Evolutionary conservation across 257 asterid genomes (phyloP).

Genomic region (Przewalskia tangutica): DNA sequence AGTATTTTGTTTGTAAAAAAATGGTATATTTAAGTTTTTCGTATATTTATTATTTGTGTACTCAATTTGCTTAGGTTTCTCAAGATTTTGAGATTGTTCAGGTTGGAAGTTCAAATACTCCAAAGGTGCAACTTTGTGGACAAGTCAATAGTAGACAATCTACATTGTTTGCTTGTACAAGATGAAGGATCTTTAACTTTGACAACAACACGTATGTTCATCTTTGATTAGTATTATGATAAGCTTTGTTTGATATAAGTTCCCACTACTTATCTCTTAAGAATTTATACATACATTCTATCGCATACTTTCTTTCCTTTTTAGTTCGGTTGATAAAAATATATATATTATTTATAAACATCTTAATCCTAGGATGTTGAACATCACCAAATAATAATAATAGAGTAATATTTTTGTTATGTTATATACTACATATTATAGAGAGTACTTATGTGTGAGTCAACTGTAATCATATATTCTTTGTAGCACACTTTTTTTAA

Average conservation of each 20-base stretch:
- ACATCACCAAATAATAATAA: too few relatives aligned
- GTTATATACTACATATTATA: too few relatives aligned
- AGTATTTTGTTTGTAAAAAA: not conserved
- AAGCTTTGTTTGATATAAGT: not conserved
- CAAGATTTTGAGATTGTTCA: not conserved
- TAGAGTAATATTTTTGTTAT: too few relatives aligned
- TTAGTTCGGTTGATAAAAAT: too few relatives aligned
- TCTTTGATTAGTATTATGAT: not conserved
- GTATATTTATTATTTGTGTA: not conserved
- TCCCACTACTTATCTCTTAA: too few relatives aligned
- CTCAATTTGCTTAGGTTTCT: not conserved
- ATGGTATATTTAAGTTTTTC: not conserved
- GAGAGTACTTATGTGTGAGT: too few relatives aligned
- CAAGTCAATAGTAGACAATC: not conserved
- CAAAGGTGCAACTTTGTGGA: not conserved
- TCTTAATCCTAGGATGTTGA: too few relatives aligned
- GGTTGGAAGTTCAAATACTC: not conserved
- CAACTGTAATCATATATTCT: too few relatives aligned
- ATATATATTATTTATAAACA: too few relatives aligned
- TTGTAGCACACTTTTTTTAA: too few relatives aligned
- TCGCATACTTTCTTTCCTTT: too few relatives aligned
- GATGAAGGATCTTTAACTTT: not conserved
- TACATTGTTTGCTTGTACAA: not conserved
- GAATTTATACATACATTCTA: too few relatives aligned
- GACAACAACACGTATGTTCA: not conserved